phyloP scores from a whole-genome alignment of 2,329 filamentous ascomycete species.

The Graphilbum ipis-grandicollis region DNA sequence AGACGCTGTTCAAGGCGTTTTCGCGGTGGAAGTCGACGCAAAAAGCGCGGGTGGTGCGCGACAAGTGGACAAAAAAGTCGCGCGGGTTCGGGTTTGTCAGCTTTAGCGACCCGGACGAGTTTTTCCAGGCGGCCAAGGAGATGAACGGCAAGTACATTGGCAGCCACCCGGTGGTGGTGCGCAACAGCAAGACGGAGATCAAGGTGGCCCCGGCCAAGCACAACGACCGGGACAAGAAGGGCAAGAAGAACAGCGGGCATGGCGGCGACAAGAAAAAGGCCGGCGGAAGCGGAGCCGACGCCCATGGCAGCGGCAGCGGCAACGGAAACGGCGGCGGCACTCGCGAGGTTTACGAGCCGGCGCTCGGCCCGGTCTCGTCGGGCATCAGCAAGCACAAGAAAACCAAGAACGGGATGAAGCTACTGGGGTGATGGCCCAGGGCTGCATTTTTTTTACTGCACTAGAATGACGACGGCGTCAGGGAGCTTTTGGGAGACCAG shows the following conservation, averaged over 20 bases:
- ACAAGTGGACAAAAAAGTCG: conserved; percentile 91
- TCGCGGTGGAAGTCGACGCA: conserved; percentile 72
- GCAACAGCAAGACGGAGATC: conserved; percentile 83
- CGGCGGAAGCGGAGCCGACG: conserved; percentile 16
- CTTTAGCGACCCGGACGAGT: conserved; percentile 89
- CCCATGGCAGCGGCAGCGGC: conserved; percentile 15
- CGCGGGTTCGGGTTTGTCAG: conserved; percentile 95
- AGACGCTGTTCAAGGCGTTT: conserved; percentile 88
- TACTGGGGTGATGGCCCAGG: conserved; percentile 30
- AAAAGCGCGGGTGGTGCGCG: conserved; percentile 83
- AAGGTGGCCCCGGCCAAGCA: conserved; percentile 51
- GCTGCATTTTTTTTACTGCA: neutral
- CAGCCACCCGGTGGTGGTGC: conserved; percentile 78
- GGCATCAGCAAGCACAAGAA: conserved; percentile 46
- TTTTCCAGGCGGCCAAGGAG: conserved; percentile 89
- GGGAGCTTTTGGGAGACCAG: too few relatives aligned
- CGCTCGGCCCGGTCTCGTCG: conserved; percentile 30
- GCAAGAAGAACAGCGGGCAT: conserved; percentile 20
- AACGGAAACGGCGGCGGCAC: conserved; percentile 13
- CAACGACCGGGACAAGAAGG: conserved; percentile 9
- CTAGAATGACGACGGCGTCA: too few relatives aligned
- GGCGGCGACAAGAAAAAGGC: conserved; percentile 18
- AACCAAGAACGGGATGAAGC: conserved; percentile 47
- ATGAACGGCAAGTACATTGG: conserved; percentile 99
- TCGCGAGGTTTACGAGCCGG: conserved; percentile 23